Evolutionary conservation across 2,329 filamentous ascomycete genomes (phyloP).

Genomic region (Aspergillus thermomutatus): DNA sequence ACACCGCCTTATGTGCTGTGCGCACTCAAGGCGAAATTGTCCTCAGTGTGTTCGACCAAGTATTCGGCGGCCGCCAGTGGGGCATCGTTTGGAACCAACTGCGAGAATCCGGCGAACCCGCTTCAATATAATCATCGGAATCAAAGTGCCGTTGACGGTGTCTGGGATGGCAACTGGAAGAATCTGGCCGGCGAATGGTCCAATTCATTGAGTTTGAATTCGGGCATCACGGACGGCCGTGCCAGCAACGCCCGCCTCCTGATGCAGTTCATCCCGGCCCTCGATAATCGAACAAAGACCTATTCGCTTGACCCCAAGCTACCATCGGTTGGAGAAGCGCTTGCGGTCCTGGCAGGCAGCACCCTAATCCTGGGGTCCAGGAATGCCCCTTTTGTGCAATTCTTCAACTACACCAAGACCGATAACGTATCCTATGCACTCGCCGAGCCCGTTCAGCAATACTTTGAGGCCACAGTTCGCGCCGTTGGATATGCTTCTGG

Average conservation of each 20-base stretch:
- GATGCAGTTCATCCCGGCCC: constrained; percentile 52
- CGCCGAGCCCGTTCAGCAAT: constrained; percentile 48
- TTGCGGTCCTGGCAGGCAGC: constrained; percentile 67
- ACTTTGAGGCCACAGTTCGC: constrained; percentile 62
- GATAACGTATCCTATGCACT: constrained; percentile 29
- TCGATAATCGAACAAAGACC: constrained; percentile 23
- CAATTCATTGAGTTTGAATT: constrained; percentile 53
- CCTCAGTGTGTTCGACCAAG: constrained; percentile 63
- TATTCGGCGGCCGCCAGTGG: constrained; percentile 55
- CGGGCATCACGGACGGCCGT: constrained; percentile 53
- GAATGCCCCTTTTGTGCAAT: constrained; percentile 59
- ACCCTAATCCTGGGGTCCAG: constrained; percentile 61
- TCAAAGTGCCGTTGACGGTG: constrained; percentile 27
- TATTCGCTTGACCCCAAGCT: constrained; percentile 47
- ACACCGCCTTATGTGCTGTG: constrained; percentile 63
- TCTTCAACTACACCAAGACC: constrained; percentile 47
- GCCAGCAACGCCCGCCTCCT: constrained; percentile 59
- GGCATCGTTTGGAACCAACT: constrained; percentile 58
- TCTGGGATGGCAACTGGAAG: constrained; percentile 51
- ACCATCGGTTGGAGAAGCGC: constrained; percentile 69
- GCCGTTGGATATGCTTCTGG: constrained; percentile 70
- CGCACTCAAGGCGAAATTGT: constrained; percentile 60
- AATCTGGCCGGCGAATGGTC: constrained; percentile 56
- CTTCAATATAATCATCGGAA: constrained; percentile 55
- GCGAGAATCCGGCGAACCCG: constrained; percentile 55